These are phyloP conservation scores for Boletus insuetus DNA, from an alignment of 768 basidiomycete genomes.

Conservation along the genomic window DNA sequence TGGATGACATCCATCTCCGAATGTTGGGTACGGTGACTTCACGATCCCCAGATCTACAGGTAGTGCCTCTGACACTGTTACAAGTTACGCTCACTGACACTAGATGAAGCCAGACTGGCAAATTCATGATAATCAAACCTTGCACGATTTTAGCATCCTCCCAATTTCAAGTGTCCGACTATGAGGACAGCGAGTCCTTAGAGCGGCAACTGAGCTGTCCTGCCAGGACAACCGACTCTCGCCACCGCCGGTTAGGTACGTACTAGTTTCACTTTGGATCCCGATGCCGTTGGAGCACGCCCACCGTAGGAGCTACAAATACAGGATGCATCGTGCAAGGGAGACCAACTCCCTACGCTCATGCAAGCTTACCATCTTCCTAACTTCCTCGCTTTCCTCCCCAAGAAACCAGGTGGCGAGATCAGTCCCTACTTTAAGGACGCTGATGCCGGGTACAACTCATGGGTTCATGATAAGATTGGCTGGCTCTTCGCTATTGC, in stretches of 20 bases:
- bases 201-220: background rate
- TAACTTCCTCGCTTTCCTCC: conserved; percentile 21
- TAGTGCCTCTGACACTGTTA: too few species aligned
- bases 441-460: conserved; percentile 17
- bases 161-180: background rate
- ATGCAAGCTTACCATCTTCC: conserved; percentile 23
- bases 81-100: too few species aligned
- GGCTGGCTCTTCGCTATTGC: conserved; percentile 25
- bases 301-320: conserved; percentile 14
- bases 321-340: background rate
- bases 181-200: background rate
- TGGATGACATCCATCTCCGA: background rate
- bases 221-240: background rate
- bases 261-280: conserved; percentile 18
- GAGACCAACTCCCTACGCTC: conserved; percentile 11
- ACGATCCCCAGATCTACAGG: background rate
- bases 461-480: conserved; percentile 23
- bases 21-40: background rate
- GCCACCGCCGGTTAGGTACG: conserved; percentile 3
- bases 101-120: background rate
- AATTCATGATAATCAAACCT: background rate
- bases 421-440: conserved; percentile 28
- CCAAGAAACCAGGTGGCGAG: conserved; percentile 26
- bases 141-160: background rate
- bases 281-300: background rate